Evolutionary conservation across 345 rosid genomes (phyloP).

Genomic region (Linum lewisii): DNA sequence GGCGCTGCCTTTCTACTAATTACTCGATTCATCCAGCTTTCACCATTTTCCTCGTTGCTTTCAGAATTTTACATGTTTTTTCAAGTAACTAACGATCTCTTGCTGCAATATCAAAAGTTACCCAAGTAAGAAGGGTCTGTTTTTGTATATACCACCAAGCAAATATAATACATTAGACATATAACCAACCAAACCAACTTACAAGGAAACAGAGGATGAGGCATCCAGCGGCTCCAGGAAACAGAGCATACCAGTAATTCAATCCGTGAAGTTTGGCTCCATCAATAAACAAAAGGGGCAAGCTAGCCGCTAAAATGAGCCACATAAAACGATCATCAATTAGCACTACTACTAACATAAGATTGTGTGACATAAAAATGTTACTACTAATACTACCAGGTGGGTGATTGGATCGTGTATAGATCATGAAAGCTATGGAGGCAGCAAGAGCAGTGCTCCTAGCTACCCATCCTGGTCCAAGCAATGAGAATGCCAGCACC

Average conservation of each 20-base stretch:
- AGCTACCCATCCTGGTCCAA: slow-evolving; percentile 87
- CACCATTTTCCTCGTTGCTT: no score
- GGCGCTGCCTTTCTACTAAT: no score
- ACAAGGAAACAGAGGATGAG: slow-evolving; percentile 62
- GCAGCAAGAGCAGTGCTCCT: slow-evolving; percentile 69
- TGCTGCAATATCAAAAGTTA: slow-evolving; percentile 45
- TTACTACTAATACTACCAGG: slow-evolving; percentile 42
- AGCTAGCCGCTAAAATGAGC: slow-evolving; percentile 72
- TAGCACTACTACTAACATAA: no score
- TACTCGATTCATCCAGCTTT: no score
- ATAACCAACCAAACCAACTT: slow-evolving; percentile 18
- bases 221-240: slow-evolving; percentile 89
- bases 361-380: not conserved
- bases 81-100: slow-evolving; percentile 63
- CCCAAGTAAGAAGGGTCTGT: not conserved
- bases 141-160: not conserved
- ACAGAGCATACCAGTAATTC: slow-evolving; percentile 67
- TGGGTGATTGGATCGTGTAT: slow-evolving; percentile 62
- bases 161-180: not conserved
- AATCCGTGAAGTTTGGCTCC: slow-evolving; percentile 66
- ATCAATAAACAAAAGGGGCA: slow-evolving; percentile 84
- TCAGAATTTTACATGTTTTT: slow-evolving; percentile 57
- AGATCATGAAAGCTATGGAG: slow-evolving; percentile 77
- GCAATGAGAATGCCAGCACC: slow-evolving; percentile 52
- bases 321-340: not conserved